These are phyloP conservation scores for Zostera marina DNA, from an alignment of 116 monocot species.

Conservation along the genomic window DNA sequence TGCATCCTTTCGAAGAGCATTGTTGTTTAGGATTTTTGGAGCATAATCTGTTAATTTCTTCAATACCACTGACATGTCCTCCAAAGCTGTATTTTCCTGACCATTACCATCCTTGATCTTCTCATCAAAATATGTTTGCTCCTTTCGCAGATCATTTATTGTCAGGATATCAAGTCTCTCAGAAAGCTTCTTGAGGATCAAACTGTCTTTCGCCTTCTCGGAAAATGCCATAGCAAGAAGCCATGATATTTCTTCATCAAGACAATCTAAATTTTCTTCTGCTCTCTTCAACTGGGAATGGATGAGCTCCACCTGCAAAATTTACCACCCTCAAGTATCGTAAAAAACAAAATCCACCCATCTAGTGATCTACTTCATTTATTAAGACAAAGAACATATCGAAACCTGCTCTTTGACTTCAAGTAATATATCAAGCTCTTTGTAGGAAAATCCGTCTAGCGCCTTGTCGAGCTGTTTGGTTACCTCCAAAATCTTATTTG, in stretches of 20 bases:
- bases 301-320: constrained; percentile 58
- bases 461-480: constrained; percentile 52
- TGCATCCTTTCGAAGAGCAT: constrained; percentile 17
- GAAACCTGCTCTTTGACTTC: constrained; percentile 80
- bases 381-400: not conserved
- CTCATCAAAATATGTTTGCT: constrained; percentile 55
- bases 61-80: constrained; percentile 17
- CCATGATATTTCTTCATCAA: constrained; percentile 28
- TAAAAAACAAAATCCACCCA: not conserved
- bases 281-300: constrained; percentile 66
- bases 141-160: constrained; percentile 56
- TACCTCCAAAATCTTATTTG: constrained; percentile 28
- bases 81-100: constrained; percentile 11
- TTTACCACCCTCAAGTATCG: not conserved
- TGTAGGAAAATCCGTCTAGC: constrained; percentile 39
- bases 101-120: constrained; percentile 40
- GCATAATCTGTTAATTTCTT: constrained; percentile 48
- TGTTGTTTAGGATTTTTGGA: constrained; percentile 19
- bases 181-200: constrained; percentile 38
- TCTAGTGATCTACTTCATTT: not conserved
- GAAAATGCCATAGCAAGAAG: constrained; percentile 25
- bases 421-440: constrained; percentile 45
- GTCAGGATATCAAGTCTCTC: constrained; percentile 63
- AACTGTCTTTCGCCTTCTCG: constrained; percentile 23
- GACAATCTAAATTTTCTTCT: constrained; percentile 27